phyloP scores from a whole-genome alignment of 2,329 filamentous ascomycete species.

The Botrytis sinoallii region DNA sequence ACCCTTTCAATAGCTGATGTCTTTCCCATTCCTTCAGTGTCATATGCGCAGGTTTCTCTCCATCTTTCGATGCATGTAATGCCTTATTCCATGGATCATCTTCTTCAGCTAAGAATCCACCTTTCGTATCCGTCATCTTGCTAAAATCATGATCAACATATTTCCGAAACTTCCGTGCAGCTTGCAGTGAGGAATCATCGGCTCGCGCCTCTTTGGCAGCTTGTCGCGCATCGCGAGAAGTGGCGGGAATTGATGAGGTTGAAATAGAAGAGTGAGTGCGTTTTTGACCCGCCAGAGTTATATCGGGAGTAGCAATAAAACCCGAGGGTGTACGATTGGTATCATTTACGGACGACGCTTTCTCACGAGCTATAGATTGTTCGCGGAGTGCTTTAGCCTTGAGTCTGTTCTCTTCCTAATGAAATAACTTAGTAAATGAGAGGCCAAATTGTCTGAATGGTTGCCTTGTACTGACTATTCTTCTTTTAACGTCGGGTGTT shows the following conservation, averaged over 20 bases:
- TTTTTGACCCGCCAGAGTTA: conserved; percentile 65
- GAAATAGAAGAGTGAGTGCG: conserved; percentile 66
- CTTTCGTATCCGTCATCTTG: conserved; percentile 97
- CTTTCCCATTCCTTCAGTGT: conserved; percentile 88
- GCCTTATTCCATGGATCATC: conserved; percentile 90
- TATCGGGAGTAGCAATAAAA: conserved; percentile 67
- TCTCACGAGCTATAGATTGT: conserved; percentile 63
- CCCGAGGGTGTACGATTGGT: conserved; percentile 57
- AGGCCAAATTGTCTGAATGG: background rate
- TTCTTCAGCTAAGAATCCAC: conserved; percentile 84
- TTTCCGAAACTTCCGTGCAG: conserved; percentile 84
- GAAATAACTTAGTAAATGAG: conserved; percentile 12
- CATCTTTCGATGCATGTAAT: conserved; percentile 54
- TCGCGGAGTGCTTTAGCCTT: conserved; percentile 84
- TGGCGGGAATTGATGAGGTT: conserved; percentile 49
- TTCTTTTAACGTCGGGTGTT: conserved; percentile 53
- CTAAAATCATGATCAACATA: conserved; percentile 98
- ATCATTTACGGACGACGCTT: conserved; percentile 39
- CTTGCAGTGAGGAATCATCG: conserved; percentile 44
- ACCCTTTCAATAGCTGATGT: conserved; percentile 67
- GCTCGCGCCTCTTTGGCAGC: conserved; percentile 38
- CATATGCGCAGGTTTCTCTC: conserved; percentile 81
- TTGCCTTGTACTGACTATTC: conserved; percentile 47
- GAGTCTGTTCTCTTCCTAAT: conserved; percentile 79
- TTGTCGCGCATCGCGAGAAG: conserved; percentile 61